Base-by-base conservation (phyloP, 179 eudicot species). In the Monotropa hypopitys region DNA sequence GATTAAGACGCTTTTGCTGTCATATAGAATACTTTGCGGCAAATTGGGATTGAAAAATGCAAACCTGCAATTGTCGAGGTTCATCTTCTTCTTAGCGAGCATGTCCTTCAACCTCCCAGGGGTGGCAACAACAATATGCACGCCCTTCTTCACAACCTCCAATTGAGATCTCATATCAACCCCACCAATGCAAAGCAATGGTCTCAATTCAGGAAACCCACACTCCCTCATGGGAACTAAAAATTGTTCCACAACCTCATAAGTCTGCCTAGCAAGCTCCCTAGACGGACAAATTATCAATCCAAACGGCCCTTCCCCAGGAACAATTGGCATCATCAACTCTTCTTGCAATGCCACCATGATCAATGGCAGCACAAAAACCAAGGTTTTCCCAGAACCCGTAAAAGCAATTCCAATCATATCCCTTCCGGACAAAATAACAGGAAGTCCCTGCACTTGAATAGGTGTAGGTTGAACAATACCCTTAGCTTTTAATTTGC, bases 381-480 rank as follows among this genome's bases (percentile, higher is more conserved):
- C 98, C 75, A 92, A 79, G 0, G 98, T 94, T 78, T 94, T 94
- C 10, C 98, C 98, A 3, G 97, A 94, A 21, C 97, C 97, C 0
- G 96, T 94, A 80, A 94, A 94, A 1, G 98, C 98, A 82, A 93
- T 93, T 35, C 98, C 98, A 43, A 93, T 92, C 98, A 93, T 93
- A 74, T 93, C 98, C 76, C 98, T 84, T 3, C 98, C 98, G 0
- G 98, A 84, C 56, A 93, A 85, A 76, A 90, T 88, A 15, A 92
- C 97, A 46, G 98, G 97, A 62, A 94, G 87, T 32, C 98, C 98
- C 77, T 94, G 96, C 21, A 94, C 97, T 78, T 94, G 98, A 42
- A 92, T 94, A 16, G 97, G 97, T 6, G 98, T 94, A 0, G 97
- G 98, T 75, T 92, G 90, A 62, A 92, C 87, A 40, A 94, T 94